Base-by-base conservation (phyloP, 2,329 filamentous ascomycete species). In the Neonectria coccinea region DNA sequence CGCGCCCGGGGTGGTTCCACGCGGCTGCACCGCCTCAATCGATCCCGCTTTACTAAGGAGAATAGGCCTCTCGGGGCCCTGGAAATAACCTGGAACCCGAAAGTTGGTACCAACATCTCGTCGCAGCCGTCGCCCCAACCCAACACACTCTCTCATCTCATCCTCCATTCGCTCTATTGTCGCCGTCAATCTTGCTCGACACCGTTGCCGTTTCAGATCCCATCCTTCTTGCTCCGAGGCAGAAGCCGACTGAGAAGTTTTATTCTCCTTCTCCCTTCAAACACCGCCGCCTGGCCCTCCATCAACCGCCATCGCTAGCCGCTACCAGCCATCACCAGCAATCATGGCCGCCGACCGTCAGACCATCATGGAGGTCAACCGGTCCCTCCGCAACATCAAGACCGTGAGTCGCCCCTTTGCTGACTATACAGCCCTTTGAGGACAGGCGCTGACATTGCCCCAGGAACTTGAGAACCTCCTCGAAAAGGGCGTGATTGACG, bases 391-490 rank as follows among this genome's bases (percentile, higher is more conserved):
- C 70, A 91, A 88, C 75, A 94, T 97, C 83, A 94, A 93, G 83
- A 93, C 91, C 76, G 93, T 94, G 83, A 73, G 41, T 33, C 56
- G 29, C 20, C 41, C 18, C 14, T 10, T 45, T 8, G n/a, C n/a
- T 42, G 10, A 42, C 39, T 54, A n/a, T 6, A 10, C 10, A 31
- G 22, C n/a, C n/a, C 27, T 44, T 11, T n/a, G 12, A 20, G 7
- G 33, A 42, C 41, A 33, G 33, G 14, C 27, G 33, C 62, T 73
- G 29, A 74, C 51, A 14, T 25, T 11, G 8, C 5, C 7, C 0
- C 71, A 97, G 94, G 94, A 97, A 83, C 91, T 97, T 65, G 94
- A 97, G 80, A 92, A 90, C 72, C 92, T 98, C 66, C 88, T 93
- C 71, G 94, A 97, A 78, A 89, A 91, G 75, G 90, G 90, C 70